phyloP scores from a whole-genome alignment of 2,329 filamentous ascomycete species.

The Cladosporium oxysporum region DNA sequence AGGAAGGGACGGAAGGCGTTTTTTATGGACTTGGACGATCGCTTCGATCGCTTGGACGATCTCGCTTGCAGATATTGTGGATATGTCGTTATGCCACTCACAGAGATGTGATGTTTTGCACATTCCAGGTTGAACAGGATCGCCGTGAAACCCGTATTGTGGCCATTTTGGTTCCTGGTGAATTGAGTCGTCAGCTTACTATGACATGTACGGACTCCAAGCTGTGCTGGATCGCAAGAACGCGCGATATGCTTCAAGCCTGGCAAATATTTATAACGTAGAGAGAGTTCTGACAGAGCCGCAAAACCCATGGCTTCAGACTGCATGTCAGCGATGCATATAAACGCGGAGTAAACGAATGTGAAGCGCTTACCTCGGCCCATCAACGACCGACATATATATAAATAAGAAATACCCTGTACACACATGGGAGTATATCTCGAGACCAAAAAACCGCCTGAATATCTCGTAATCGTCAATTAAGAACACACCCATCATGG shows the following conservation, averaged over 20 bases:
- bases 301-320: neutral
- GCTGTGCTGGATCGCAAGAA: neutral
- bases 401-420: no score
- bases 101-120: no score
- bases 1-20: constrained; percentile 5
- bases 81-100: no score
- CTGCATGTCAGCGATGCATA: neutral
- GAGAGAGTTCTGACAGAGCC: neutral
- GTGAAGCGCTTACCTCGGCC: constrained; percentile 8
- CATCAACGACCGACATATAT: constrained; percentile 6
- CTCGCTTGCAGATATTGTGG: neutral
- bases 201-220: neutral
- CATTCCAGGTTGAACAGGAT: neutral
- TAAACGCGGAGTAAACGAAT: constrained; percentile 9
- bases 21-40: neutral
- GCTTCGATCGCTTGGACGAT: neutral
- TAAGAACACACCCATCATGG: constrained; percentile 24
- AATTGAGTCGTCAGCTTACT: neutral
- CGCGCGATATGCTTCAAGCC: neutral
- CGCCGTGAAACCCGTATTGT: neutral
- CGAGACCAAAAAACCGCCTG: no score
- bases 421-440: no score
- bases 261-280: neutral
- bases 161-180: neutral
- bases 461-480: no score